Evolutionary conservation across 2,329 filamentous ascomycete genomes (phyloP).

Genomic region (Aspergillus clavatus): DNA sequence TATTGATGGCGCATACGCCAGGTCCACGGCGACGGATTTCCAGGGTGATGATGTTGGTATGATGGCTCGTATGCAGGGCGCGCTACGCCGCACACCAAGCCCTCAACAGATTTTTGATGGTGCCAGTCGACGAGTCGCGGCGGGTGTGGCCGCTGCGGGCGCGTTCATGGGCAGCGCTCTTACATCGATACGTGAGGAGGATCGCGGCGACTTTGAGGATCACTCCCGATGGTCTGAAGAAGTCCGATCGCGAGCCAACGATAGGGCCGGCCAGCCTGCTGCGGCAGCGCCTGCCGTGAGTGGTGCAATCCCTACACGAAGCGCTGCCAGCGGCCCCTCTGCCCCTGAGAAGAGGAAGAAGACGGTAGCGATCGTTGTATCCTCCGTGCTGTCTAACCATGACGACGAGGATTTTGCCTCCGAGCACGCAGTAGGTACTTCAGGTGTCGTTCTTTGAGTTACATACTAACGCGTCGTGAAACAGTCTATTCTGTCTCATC

Average conservation of each 20-base stretch:
- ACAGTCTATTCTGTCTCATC: slow-evolving; percentile 81
- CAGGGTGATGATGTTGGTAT: slow-evolving; percentile 53
- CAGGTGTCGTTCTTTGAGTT: neutral
- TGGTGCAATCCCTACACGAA: slow-evolving; percentile 30
- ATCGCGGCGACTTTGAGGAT: slow-evolving; percentile 73
- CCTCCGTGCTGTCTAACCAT: slow-evolving; percentile 63
- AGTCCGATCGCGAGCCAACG: slow-evolving; percentile 60
- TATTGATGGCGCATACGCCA: slow-evolving; percentile 29
- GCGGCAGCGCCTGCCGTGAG: slow-evolving; percentile 23
- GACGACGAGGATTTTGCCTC: slow-evolving; percentile 55
- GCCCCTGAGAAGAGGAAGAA: slow-evolving; percentile 53
- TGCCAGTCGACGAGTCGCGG: slow-evolving; percentile 73
- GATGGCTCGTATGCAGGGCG: slow-evolving; percentile 73
- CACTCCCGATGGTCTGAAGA: slow-evolving; percentile 92
- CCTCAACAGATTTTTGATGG: slow-evolving; percentile 84
- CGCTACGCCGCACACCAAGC: slow-evolving; percentile 74
- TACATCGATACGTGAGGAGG: slow-evolving; percentile 77
- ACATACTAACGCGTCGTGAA: slow-evolving; percentile 7
- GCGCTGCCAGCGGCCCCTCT: slow-evolving; percentile 28
- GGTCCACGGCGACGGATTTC: slow-evolving; percentile 32
- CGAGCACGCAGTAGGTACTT: slow-evolving; percentile 71
- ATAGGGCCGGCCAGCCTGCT: slow-evolving; percentile 24
- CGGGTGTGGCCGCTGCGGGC: slow-evolving; percentile 76
- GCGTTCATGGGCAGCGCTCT: slow-evolving; percentile 77
- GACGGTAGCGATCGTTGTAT: slow-evolving; percentile 84